Evolutionary conservation across 164 flowering plant species (phyloP).

Genomic region (Magnolia officinalis): DNA sequence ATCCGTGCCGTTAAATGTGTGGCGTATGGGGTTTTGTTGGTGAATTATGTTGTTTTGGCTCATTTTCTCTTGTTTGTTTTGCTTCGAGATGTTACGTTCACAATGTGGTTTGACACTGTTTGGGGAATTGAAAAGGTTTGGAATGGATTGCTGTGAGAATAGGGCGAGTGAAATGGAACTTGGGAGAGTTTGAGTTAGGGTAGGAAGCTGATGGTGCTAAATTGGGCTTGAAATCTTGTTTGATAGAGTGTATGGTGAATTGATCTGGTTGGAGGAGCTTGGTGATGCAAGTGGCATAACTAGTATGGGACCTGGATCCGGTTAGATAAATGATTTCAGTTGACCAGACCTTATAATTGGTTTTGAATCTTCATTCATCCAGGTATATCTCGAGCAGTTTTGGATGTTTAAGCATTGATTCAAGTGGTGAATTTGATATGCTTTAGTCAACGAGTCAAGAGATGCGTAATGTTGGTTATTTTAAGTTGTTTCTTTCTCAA

Average conservation of each 20-base stretch:
- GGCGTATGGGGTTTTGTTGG: neutral
- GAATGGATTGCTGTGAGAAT: neutral
- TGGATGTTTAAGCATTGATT: neutral
- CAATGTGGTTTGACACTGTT: neutral
- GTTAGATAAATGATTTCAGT: too few relatives aligned
- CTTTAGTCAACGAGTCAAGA: neutral
- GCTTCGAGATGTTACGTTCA: neutral
- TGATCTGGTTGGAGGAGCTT: too few relatives aligned
- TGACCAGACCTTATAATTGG: too few relatives aligned
- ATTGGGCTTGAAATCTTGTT: neutral
- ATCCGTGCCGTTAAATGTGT: neutral
- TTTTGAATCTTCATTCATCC: too few relatives aligned
- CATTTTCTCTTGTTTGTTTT: neutral
- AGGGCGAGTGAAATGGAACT: neutral
- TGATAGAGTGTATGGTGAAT: neutral
- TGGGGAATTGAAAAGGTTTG: neutral
- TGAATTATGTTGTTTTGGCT: neutral
- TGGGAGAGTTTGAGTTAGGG: neutral
- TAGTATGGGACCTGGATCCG: too few relatives aligned
- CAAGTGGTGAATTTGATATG: neutral
- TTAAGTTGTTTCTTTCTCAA: neutral
- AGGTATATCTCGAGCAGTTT: too few relatives aligned
- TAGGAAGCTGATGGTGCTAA: neutral
- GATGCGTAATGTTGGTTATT: neutral
- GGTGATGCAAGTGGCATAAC: too few relatives aligned